Evolutionary conservation across 2,329 filamentous ascomycete species (phyloP).

Genomic region (Coniochaeta sp.): DNA sequence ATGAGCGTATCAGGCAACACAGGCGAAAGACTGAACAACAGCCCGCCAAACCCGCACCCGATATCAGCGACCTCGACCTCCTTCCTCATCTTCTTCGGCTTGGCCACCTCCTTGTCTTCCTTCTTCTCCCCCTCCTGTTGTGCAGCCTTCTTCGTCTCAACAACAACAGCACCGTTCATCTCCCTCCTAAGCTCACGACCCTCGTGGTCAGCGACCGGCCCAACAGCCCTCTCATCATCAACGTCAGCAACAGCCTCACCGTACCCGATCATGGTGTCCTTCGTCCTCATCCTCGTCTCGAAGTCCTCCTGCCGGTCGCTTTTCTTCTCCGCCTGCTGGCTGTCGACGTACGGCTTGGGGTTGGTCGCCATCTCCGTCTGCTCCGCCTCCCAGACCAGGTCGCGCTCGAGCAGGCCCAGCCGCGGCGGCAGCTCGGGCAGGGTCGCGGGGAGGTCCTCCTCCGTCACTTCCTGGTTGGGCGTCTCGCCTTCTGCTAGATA

Average conservation of each 20-base stretch:
- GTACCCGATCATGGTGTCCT: too few species aligned
- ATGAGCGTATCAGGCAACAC: constrained; percentile 75
- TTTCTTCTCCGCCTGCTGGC: too few species aligned
- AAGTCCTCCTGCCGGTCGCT: constrained; percentile 11
- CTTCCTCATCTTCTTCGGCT: constrained; percentile 42
- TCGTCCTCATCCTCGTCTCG: too few species aligned
- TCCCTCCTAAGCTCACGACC: too few species aligned
- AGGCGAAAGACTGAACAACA: constrained; percentile 79
- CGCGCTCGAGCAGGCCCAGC: not conserved
- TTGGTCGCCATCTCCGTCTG: constrained; percentile 12
- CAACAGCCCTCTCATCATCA: too few species aligned
- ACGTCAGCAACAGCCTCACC: too few species aligned
- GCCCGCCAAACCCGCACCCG: constrained; percentile 90
- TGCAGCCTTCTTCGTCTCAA: too few species aligned
- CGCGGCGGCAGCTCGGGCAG: constrained; percentile 5
- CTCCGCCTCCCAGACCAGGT: constrained; percentile 6
- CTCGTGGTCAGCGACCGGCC: too few species aligned
- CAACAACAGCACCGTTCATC: too few species aligned
- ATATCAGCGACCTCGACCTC: constrained; percentile 92
- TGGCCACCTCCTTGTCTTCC: constrained; percentile 5
- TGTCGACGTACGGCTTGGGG: constrained; percentile 17
- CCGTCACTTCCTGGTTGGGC: constrained; percentile 15
- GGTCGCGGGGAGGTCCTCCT: constrained; percentile 7
- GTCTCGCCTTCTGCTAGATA: constrained; percentile 43
- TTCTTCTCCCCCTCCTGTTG: constrained; percentile 13